Evolutionary conservation across 176 grass and related monocot genomes (phyloP).

Genomic region (Musa acuminata): DNA sequence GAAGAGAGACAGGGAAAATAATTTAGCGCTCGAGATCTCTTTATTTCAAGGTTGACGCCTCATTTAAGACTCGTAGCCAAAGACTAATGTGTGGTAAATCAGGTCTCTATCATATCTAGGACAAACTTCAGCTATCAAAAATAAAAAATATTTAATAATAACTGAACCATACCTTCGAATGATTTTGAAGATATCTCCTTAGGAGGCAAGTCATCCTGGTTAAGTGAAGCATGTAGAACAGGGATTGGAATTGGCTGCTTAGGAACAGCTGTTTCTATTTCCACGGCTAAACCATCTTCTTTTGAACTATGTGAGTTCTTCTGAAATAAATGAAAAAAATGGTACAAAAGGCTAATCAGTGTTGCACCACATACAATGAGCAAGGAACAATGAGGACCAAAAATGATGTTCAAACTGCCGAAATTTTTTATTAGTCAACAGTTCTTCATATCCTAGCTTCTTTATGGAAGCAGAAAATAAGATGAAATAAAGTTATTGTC

Average conservation of each 20-base stretch:
- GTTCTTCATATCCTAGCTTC: neutral
- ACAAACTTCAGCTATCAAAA: neutral
- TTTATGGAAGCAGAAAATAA: neutral
- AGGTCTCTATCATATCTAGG: neutral
- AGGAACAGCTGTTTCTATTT: slow-evolving; percentile 26
- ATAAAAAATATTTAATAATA: neutral
- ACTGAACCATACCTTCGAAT: slow-evolving; percentile 29
- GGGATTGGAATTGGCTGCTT: slow-evolving; percentile 73
- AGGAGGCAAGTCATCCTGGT: slow-evolving; percentile 41
- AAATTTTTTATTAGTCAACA: neutral
- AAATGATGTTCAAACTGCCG: neutral
- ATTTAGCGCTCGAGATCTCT: too few relatives aligned
- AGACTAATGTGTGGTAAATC: too few relatives aligned
- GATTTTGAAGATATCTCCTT: slow-evolving; percentile 28
- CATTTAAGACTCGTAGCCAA: too few relatives aligned
- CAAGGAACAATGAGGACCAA: slow-evolving; percentile 4
- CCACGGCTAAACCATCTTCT: slow-evolving; percentile 35
- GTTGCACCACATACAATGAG: neutral
- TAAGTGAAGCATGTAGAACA: slow-evolving; percentile 58
- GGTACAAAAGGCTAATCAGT: slow-evolving; percentile 14
- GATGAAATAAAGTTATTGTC: too few relatives aligned
- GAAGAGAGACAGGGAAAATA: too few relatives aligned
- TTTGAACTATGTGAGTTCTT: slow-evolving; percentile 55
- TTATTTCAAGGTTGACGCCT: too few relatives aligned
- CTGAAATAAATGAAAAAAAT: slow-evolving; percentile 34